phyloP scores from a whole-genome alignment of 1,284 basidiomycete genomes.

The Ceratobasidium sp. region DNA sequence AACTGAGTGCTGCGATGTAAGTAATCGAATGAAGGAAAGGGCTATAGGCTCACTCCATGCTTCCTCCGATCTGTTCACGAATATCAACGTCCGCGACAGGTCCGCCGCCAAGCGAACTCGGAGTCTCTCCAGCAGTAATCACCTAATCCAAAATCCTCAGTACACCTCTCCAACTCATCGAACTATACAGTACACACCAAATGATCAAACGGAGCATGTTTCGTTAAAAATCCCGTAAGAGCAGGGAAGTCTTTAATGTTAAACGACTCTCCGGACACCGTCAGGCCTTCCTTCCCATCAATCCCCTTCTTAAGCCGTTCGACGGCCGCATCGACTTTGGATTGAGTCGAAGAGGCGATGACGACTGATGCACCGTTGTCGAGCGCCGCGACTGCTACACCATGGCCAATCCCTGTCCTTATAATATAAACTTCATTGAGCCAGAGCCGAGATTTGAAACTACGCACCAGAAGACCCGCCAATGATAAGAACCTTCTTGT shows the following conservation, averaged over 20 bases:
- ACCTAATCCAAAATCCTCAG: not conserved
- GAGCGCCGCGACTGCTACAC: conserved; percentile 33
- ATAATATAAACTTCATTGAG: not conserved
- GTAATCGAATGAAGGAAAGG: not conserved
- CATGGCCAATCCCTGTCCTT: conserved; percentile 31
- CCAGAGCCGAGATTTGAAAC: not conserved
- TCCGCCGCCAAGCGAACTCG: not conserved
- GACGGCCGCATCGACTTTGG: conserved; percentile 41
- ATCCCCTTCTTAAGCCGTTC: conserved; percentile 23
- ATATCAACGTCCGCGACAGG: not conserved
- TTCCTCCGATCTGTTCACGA: conserved; percentile 1
- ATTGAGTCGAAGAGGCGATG: conserved; percentile 38
- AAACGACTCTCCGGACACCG: conserved; percentile 19
- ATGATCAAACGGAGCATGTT: conserved; percentile 35
- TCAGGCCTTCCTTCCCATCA: not conserved
- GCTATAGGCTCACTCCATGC: not conserved
- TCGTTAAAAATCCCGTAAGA: conserved; percentile 22
- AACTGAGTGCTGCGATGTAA: not conserved
- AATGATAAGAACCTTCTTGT: conserved; percentile 22
- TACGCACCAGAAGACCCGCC: conserved; percentile 28
- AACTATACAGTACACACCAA: not conserved
- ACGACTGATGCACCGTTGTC: conserved; percentile 39
- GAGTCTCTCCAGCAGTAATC: conserved; percentile 21
- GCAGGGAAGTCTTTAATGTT: conserved; percentile 18
- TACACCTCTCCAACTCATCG: not conserved